Evolutionary conservation across 129 eudicot genomes (phyloP), one percentile per base, ranked within the genome.

Genomic region (Flaveria bidentis): DNA sequence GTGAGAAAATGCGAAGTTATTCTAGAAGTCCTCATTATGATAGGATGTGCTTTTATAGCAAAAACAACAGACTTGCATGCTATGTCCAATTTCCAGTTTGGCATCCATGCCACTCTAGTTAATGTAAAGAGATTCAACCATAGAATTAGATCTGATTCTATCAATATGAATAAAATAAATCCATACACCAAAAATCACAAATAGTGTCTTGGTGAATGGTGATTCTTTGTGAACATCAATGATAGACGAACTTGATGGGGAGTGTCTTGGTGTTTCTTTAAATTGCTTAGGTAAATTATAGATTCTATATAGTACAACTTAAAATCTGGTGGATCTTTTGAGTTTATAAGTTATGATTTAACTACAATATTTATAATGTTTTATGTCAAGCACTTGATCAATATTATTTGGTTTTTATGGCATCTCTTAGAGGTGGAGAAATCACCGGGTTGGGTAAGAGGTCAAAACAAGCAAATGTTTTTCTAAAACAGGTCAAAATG

Each of bases 1-100:
- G 65, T 9, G 15, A 58, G 65, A n/a, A 17, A 53, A 53, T 6
- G 3, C 11, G 25, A 58, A 30, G 2, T 58, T 22, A 58, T 23
- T 20, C 22, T 58, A 22, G 33, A 23, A 58, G 23, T 47, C 41
- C 20, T 25, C 2, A 25, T 69, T 49, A 69, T 49, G 49, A 46
- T 28, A 45, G 46, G 60, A 22, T 22, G 33, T 22, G 65, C 65
- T 22, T 58, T 22, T 58, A 58, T 36, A 23, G 15, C 65, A 20
- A 58, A 58, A 58, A 10, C 30, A 0, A 51, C 64, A 28, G 63
- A 36, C 76, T 53, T 72, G 75, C 49, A 33, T 53, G 52, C 51
- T 72, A 72, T 72, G 46, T 5, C 16, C 12, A 33, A 17, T 36
- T 30, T 72, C 50, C 53, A 51, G 47, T 11, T 9, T 72, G 50